Percentiles rank a stretch among this genome's conserved stretches.
Conservation (phyloP, 768 basidiomycete genomes). For the Lentinus brumalis region DNA sequence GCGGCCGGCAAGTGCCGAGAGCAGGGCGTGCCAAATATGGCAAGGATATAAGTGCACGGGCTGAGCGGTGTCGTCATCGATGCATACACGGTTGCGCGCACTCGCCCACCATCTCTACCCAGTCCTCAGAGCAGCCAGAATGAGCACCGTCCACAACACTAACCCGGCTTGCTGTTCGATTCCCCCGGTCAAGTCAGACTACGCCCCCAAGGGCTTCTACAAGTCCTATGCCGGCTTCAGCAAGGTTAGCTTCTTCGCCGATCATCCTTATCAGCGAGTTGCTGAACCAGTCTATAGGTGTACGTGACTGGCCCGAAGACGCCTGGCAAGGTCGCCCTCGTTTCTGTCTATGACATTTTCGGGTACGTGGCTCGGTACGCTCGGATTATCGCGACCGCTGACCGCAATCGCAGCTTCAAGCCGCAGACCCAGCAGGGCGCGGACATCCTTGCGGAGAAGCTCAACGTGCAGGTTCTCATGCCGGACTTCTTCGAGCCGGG, state of each 20-base stretch:
- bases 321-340: constrained; percentile 49
- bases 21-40: neutral
- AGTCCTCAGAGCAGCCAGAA: constrained; percentile 39
- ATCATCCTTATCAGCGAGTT: neutral
- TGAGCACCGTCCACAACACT: constrained; percentile 38
- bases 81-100: constrained; percentile 40
- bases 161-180: constrained; percentile 53
- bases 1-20: constrained; percentile 9
- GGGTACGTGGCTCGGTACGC: constrained; percentile 38
- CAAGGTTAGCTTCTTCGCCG: constrained; percentile 26
- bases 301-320: constrained; percentile 52
- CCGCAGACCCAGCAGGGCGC: constrained; percentile 68
- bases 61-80: constrained; percentile 18
- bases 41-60: constrained; percentile 7
- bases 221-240: constrained; percentile 51
- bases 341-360: constrained; percentile 67
- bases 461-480: constrained; percentile 61
- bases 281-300: constrained; percentile 31
- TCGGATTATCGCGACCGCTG: neutral
- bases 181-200: constrained; percentile 54
- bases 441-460: constrained; percentile 56
- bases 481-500: constrained; percentile 66
- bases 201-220: constrained; percentile 51
- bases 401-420: constrained; percentile 43
- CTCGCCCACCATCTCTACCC: constrained; percentile 41